These are phyloP conservation scores for Leptosphaerulina australis DNA, from an alignment of 2,329 filamentous ascomycete genomes.

Conservation along the genomic window DNA sequence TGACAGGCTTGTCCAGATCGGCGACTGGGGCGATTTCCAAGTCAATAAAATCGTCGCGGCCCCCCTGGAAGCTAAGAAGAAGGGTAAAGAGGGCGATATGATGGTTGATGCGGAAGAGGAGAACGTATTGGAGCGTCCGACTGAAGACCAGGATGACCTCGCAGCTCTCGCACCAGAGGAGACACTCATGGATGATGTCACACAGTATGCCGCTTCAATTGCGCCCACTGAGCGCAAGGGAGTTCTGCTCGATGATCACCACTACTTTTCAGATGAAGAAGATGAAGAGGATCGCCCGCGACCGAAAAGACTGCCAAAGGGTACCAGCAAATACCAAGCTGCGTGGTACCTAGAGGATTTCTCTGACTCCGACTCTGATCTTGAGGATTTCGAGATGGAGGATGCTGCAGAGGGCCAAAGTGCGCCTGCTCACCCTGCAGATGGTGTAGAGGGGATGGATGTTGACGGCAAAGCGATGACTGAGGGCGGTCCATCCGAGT, in stretches of 20 bases:
- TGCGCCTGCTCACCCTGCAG: conserved; percentile 71
- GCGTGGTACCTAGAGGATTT: conserved; percentile 89
- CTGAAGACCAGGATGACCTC: conserved; percentile 81
- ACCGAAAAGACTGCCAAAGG: conserved; percentile 81
- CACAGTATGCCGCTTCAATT: conserved; percentile 54
- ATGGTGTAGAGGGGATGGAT: conserved; percentile 73
- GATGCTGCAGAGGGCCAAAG: conserved; percentile 61
- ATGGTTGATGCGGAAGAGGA: conserved; percentile 64
- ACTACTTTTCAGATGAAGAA: conserved; percentile 95
- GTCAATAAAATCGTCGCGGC: conserved; percentile 86
- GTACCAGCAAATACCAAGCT: conserved; percentile 91
- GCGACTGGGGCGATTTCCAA: conserved; percentile 93
- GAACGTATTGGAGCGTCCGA: conserved; percentile 71
- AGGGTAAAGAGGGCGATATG: conserved; percentile 70
- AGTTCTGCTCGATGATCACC: conserved; percentile 92
- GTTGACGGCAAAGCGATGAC: conserved; percentile 65
- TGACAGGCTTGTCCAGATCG: conserved; percentile 86
- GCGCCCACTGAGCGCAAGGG: conserved; percentile 68
- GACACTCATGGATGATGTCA: conserved; percentile 74
- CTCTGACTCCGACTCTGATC: conserved; percentile 84
- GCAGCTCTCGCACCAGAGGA: conserved; percentile 87
- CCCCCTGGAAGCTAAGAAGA: conserved; percentile 64
- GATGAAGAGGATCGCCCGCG: conserved; percentile 61
- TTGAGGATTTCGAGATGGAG: conserved; percentile 67
- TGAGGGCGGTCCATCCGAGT: conserved; percentile 83